Percentiles rank a stretch among this genome's conserved stretches.
Conservation (phyloP, 192 early-diverging fungal genomes). For the Coemansia sp. region DNA sequence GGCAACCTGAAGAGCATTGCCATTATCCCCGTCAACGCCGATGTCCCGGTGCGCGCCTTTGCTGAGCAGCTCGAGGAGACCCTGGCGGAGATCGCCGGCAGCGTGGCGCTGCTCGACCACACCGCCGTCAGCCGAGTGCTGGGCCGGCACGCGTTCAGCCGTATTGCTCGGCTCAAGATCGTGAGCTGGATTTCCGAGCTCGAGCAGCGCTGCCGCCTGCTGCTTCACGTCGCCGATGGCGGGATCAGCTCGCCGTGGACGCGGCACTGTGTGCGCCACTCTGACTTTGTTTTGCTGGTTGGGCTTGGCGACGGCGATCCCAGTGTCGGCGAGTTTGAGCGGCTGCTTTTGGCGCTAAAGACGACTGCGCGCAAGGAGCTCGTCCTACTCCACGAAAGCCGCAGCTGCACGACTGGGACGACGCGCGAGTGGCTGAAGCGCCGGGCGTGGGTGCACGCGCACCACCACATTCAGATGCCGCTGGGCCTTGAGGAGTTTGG, state of each 20-base stretch:
- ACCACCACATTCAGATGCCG: conserved; percentile 94
- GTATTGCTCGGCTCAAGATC: conserved; percentile 92
- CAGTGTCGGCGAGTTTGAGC: conserved; percentile 90
- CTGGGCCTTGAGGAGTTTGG: conserved; percentile 16
- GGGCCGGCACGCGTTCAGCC: conserved; percentile 90
- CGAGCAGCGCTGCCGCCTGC: conserved; percentile 85
- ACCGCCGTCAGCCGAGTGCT: conserved; percentile 77
- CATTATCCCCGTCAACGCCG: conserved; percentile 82
- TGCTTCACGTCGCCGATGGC: conserved; percentile 96
- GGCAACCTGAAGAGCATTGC: conserved; percentile 94
- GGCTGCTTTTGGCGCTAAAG: conserved; percentile 89
- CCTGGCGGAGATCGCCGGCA: conserved; percentile 68
- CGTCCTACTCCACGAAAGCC: conserved; percentile 84
- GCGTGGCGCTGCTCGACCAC: conserved; percentile 79
- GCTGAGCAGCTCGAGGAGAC: conserved; percentile 79
- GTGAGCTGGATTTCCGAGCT: conserved; percentile 93
- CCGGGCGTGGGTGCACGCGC: conserved; percentile 92
- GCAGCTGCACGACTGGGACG: conserved; percentile 75
- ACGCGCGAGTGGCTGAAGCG: conserved; percentile 94
- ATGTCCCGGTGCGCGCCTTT: conserved; percentile 89
- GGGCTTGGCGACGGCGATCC: conserved; percentile 91
- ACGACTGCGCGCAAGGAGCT: conserved; percentile 98
- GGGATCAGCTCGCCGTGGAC: conserved; percentile 92
- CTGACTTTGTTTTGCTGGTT: conserved; percentile 95
- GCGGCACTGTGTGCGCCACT: conserved; percentile 90